phyloP scores from a whole-genome alignment of 805 yeast genomes.

The Candida rishiriensis region DNA sequence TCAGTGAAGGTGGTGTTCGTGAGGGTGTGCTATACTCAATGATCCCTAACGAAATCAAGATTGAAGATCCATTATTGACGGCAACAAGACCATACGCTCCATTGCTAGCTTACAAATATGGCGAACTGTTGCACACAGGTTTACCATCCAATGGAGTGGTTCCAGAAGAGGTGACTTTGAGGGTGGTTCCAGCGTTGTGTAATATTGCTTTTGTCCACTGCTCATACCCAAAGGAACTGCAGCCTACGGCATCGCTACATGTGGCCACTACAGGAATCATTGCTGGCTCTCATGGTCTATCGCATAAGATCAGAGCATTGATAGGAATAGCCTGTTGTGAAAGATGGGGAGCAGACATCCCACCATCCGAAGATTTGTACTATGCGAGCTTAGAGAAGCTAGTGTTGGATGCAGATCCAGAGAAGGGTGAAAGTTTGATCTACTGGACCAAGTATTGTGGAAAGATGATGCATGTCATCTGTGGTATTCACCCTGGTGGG shows the following conservation, averaged over 20 bases:
- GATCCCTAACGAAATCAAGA: slow-evolving; percentile 51
- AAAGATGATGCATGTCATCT: slow-evolving; percentile 68
- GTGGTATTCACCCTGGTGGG: slow-evolving; percentile 82
- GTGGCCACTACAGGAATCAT: slow-evolving; percentile 72
- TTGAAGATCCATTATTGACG: slow-evolving; percentile 64
- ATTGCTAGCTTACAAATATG: slow-evolving; percentile 52
- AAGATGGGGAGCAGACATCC: slow-evolving; percentile 78
- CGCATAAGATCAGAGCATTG: slow-evolving; percentile 66
- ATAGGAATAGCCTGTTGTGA: slow-evolving; percentile 72
- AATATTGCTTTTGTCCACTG: slow-evolving; percentile 74
- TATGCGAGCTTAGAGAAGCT: slow-evolving; percentile 44
- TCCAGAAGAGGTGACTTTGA: slow-evolving; percentile 51
- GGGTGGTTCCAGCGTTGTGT: slow-evolving; percentile 68
- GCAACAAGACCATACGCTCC: slow-evolving; percentile 75
- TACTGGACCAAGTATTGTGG: slow-evolving; percentile 78
- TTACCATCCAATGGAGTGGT: slow-evolving; percentile 48
- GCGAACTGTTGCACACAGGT: slow-evolving; percentile 49
- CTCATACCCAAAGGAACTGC: slow-evolving; percentile 71
- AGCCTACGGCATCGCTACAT: slow-evolving; percentile 67
- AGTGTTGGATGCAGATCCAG: slow-evolving; percentile 41
- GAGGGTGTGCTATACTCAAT: slow-evolving; percentile 69
- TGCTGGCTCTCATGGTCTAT: slow-evolving; percentile 71
- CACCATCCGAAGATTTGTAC: slow-evolving; percentile 47
- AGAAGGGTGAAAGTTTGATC: slow-evolving; percentile 40
- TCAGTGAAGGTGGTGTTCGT: slow-evolving; percentile 73